A percentile compares a stretch with the other conserved stretches of the same genome.
phyloP scores from a whole-genome alignment of 208 protist genomes.

The Leishmania major region DNA sequence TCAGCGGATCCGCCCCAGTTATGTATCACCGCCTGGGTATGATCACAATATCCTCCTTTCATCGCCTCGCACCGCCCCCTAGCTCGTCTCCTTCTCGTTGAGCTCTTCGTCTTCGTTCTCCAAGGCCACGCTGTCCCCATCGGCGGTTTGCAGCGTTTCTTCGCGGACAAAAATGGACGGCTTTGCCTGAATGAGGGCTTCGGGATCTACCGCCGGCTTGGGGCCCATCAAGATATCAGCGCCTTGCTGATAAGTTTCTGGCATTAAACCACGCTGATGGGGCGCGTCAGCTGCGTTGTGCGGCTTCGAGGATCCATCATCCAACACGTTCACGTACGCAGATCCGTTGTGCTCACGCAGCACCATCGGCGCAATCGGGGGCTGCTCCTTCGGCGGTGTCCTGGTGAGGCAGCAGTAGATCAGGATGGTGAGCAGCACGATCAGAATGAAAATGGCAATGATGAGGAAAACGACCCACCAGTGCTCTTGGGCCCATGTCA shows the following conservation, averaged over 20 bases:
- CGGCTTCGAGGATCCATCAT: conserved; percentile 16
- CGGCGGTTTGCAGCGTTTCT: conserved; percentile 19
- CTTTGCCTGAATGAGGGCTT: conserved; percentile 23
- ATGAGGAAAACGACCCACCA: conserved; percentile 61
- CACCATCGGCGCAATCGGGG: conserved; percentile 49
- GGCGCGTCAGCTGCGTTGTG: background rate
- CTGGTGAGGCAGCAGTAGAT: conserved; percentile 52
- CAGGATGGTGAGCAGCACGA: conserved; percentile 35
- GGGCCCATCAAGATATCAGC: conserved; percentile 12
- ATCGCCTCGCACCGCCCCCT: background rate
- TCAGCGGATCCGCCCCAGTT: background rate
- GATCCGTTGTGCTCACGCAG: conserved; percentile 48
- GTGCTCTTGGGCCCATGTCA: conserved; percentile 57
- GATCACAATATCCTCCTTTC: background rate
- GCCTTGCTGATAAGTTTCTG: background rate
- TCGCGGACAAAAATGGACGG: conserved; percentile 21
- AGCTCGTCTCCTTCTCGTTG: background rate
- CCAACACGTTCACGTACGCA: conserved; percentile 25
- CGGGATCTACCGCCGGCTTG: conserved; percentile 16
- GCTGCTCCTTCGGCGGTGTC: conserved; percentile 20
- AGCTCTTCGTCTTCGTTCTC: background rate
- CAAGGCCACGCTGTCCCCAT: conserved; percentile 18
- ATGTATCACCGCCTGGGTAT: background rate
- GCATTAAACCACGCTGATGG: background rate
- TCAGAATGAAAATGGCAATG: conserved; percentile 31